phyloP scores from a whole-genome alignment of 371 early-diverging fungal species.

The Enteropsectra breve region DNA sequence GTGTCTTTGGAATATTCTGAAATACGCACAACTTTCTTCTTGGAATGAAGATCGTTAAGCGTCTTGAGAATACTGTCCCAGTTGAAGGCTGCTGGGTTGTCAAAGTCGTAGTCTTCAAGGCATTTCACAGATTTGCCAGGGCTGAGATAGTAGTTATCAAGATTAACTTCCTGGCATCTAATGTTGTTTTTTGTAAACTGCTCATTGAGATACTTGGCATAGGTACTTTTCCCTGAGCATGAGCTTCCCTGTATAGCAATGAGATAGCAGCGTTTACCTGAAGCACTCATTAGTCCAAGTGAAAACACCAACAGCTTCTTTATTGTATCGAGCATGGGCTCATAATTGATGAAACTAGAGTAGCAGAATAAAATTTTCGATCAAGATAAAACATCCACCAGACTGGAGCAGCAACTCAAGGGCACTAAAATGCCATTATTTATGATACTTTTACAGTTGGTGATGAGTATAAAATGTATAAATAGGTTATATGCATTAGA shows the following conservation, averaged over 20 bases:
- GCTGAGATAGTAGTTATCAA: background rate
- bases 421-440: too few species aligned
- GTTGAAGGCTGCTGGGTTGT: slow-evolving; percentile 46
- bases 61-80: slow-evolving; percentile 28
- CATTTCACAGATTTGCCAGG: background rate
- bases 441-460: too few species aligned
- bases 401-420: too few species aligned
- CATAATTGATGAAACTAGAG: too few species aligned
- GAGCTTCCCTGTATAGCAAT: background rate
- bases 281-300: too few species aligned
- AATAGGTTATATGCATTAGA: too few species aligned
- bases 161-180: background rate
- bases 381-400: too few species aligned
- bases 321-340: too few species aligned
- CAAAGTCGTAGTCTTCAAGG: slow-evolving; percentile 42
- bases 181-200: background rate
- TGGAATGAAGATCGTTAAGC: slow-evolving; percentile 20
- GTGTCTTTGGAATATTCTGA: slow-evolving; percentile 30
- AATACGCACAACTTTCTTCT: background rate
- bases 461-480: too few species aligned
- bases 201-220: background rate
- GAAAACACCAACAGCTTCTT: too few species aligned
- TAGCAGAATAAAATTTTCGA: too few species aligned
- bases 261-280: too few species aligned
- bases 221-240: background rate